Conservation (phyloP, 1,139 yeast species). For the Suhomyces terraborum region DNA sequence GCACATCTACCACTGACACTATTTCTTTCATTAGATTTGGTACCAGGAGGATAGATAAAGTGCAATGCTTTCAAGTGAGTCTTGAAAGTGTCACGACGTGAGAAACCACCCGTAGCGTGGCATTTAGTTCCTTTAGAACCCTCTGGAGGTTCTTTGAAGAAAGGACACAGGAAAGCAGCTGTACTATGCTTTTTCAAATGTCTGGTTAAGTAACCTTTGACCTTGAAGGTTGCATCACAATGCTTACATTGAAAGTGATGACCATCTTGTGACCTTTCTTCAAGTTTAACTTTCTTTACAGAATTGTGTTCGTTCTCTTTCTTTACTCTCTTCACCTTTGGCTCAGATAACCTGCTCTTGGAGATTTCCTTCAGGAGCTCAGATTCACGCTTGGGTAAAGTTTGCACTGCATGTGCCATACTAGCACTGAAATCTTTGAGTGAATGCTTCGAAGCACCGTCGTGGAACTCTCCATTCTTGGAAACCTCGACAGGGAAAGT, state of each 20-base stretch:
- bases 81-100: conserved; percentile 59
- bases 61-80: conserved; percentile 60
- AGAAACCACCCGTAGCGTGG: conserved; percentile 62
- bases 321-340: conserved; percentile 7
- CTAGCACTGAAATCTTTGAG: conserved; percentile 5
- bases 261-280: conserved; percentile 4
- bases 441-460: conserved; percentile 11
- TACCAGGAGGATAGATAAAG: conserved; percentile 61
- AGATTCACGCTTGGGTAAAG: conserved; percentile 1
- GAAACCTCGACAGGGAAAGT: conserved; percentile 1
- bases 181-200: conserved; percentile 55
- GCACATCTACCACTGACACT: conserved; percentile 55
- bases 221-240: conserved; percentile 53
- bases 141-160: conserved; percentile 40
- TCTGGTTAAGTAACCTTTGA: conserved; percentile 58
- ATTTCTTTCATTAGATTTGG: conserved; percentile 48
- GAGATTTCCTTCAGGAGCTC: conserved; percentile 8
- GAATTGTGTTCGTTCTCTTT: conserved; percentile 6
- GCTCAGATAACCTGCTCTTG: conserved; percentile 9
- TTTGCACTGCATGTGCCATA: conserved; percentile 2
- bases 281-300: conserved; percentile 1
- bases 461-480: conserved; percentile 17
- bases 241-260: conserved; percentile 38
- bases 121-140: conserved; percentile 45
- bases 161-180: conserved; percentile 59